A percentile compares a stretch with the other conserved stretches of the same genome.
phyloP scores from a whole-genome alignment of 2,329 filamentous ascomycete species.

The Graphium sp. region DNA sequence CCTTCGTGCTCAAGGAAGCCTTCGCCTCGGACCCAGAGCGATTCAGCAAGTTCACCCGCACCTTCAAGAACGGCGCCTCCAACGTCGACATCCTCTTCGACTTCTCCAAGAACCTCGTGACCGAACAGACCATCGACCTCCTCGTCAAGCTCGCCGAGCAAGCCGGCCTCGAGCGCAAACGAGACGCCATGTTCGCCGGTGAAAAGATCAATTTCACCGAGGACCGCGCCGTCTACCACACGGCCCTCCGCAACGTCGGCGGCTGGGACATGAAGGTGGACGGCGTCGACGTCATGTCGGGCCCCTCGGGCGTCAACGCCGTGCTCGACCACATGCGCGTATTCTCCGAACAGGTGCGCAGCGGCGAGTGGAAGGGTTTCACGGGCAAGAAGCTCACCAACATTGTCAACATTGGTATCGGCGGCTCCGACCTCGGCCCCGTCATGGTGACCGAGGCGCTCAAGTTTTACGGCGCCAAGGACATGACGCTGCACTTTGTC shows the following conservation, averaged over 20 bases:
- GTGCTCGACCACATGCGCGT: constrained; percentile 97
- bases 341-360: constrained; percentile 88
- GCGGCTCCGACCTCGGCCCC: constrained; percentile 90
- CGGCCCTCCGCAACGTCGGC: constrained; percentile 78
- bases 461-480: constrained; percentile 78
- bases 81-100: constrained; percentile 85
- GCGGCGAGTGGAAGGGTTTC: constrained; percentile 91
- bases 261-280: constrained; percentile 74
- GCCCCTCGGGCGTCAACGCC: constrained; percentile 72
- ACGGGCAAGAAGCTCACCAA: constrained; percentile 94
- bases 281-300: constrained; percentile 81
- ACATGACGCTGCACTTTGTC: constrained; percentile 89
- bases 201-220: constrained; percentile 99
- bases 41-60: constrained; percentile 79
- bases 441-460: constrained; percentile 98
- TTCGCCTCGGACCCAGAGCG: constrained; percentile 79
- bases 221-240: constrained; percentile 87
- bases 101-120: constrained; percentile 98
- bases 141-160: constrained; percentile 84
- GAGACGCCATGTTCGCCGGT: constrained; percentile 93
- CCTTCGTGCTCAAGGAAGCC: constrained; percentile 83
- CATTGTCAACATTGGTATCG: constrained; percentile 95
- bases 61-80: constrained; percentile 64
- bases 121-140: constrained; percentile 75
- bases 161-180: constrained; percentile 78